These are phyloP conservation scores for Dentipellis sp. DNA, from an alignment of 768 basidiomycete genomes.

Conservation along the genomic window DNA sequence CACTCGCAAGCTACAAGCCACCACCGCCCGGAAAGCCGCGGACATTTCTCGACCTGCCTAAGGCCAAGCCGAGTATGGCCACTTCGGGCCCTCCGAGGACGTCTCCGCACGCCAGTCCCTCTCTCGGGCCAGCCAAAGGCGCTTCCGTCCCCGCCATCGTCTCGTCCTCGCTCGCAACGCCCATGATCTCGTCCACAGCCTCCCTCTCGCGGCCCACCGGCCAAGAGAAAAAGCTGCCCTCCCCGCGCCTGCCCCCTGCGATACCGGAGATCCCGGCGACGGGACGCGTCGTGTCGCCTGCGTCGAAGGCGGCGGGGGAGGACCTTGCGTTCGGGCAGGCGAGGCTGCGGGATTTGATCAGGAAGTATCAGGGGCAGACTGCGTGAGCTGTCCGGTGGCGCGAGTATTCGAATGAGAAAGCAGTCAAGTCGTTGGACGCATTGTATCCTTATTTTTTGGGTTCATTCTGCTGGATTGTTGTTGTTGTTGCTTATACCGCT, in stretches of 20 bases:
- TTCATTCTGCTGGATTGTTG: background rate
- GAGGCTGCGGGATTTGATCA: conserved; percentile 66
- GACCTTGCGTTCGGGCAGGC: conserved; percentile 74
- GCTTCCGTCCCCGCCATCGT: conserved; percentile 22
- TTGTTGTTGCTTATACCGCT: background rate
- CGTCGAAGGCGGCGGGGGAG: conserved; percentile 14
- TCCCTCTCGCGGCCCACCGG: conserved; percentile 50
- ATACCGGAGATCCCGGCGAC: conserved; percentile 9
- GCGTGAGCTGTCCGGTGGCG: conserved; percentile 1
- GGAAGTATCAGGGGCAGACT: conserved; percentile 58
- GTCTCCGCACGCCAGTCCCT: background rate
- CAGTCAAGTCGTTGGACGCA: background rate
- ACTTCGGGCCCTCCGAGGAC: background rate
- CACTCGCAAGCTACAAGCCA: no score
- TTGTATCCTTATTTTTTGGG: background rate
- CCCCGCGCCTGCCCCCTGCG: conserved; percentile 23
- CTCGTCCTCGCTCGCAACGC: conserved; percentile 65
- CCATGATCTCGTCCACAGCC: conserved; percentile 67
- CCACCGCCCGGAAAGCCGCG: no score
- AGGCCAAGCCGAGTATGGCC: background rate
- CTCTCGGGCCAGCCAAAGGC: conserved; percentile 6
- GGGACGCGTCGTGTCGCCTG: conserved; percentile 3
- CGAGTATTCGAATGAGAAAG: background rate
- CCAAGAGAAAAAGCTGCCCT: conserved; percentile 15
- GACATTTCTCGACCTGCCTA: background rate